Percentiles rank a stretch among this genome's conserved stretches.
Conservation (phyloP, 495 filamentous ascomycete species). For the Penicillium silybi region DNA sequence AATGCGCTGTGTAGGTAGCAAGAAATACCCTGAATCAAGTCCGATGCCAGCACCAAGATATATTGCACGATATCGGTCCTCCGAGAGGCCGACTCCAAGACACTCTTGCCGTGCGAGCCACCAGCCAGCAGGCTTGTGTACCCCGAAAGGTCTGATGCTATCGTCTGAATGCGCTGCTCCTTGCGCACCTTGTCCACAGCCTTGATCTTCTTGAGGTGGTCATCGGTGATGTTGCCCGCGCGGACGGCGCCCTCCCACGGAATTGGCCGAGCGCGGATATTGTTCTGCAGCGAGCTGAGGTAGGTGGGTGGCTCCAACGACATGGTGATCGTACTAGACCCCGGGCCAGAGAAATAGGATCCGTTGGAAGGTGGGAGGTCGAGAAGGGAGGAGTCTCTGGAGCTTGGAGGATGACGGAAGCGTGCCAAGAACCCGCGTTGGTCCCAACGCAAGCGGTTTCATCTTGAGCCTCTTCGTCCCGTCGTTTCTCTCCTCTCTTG, state of each 20-base stretch:
- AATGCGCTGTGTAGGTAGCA: neutral
- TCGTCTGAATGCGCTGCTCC: slow-evolving; percentile 74
- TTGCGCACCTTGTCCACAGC: slow-evolving; percentile 95
- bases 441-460: slow-evolving; percentile 21
- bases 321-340: slow-evolving; percentile 47
- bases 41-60: slow-evolving; percentile 81
- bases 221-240: slow-evolving; percentile 88
- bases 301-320: slow-evolving; percentile 89
- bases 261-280: slow-evolving; percentile 89
- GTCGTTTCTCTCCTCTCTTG: neutral
- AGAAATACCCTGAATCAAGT: slow-evolving; percentile 77
- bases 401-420: slow-evolving; percentile 26
- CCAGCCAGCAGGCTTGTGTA: slow-evolving; percentile 81
- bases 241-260: slow-evolving; percentile 97
- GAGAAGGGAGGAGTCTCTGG: slow-evolving; percentile 18
- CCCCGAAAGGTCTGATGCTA: slow-evolving; percentile 72
- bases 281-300: slow-evolving; percentile 86
- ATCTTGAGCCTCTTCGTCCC: slow-evolving; percentile 4
- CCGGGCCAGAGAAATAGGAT: slow-evolving; percentile 9
- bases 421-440: slow-evolving; percentile 27
- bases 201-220: slow-evolving; percentile 93
- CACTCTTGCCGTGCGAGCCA: slow-evolving; percentile 62
- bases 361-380: slow-evolving; percentile 4
- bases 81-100: slow-evolving; percentile 75
- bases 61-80: slow-evolving; percentile 89